phyloP scores from a whole-genome alignment of 768 basidiomycete genomes.

The Tricholomella constricta region DNA sequence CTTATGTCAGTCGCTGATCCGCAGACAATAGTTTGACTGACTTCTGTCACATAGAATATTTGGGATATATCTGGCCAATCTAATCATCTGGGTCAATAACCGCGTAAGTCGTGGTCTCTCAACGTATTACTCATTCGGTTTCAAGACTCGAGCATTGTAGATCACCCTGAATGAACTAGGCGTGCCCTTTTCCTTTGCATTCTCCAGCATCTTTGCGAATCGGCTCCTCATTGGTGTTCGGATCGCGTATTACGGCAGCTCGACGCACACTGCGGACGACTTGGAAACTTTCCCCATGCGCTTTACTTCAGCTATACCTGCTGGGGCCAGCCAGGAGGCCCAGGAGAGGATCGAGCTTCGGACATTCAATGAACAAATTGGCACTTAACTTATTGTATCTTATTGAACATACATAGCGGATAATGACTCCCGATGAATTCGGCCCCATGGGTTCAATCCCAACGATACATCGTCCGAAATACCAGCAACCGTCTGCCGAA shows the following conservation, averaged over 20 bases:
- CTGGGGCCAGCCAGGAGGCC: not conserved
- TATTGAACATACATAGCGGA: too few species aligned
- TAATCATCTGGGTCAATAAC: slow-evolving; percentile 30
- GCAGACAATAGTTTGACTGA: not conserved
- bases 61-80: slow-evolving; percentile 27
- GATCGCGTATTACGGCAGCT: slow-evolving; percentile 3
- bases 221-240: slow-evolving; percentile 32
- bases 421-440: too few species aligned
- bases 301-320: not conserved
- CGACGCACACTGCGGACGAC: not conserved
- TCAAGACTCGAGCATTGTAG: not conserved
- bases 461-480: too few species aligned
- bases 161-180: slow-evolving; percentile 31
- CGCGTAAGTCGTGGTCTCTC: not conserved
- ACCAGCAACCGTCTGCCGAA: too few species aligned
- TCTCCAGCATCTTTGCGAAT: slow-evolving; percentile 31
- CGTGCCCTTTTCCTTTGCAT: slow-evolving; percentile 28
- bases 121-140: not conserved
- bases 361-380: slow-evolving; percentile 2
- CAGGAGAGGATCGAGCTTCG: not conserved
- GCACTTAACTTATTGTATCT: too few species aligned
- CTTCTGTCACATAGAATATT: slow-evolving; percentile 23
- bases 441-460: too few species aligned
- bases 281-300: not conserved
- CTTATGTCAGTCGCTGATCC: slow-evolving; percentile 22